A percentile compares a stretch with the other conserved stretches of the same genome.
These are phyloP conservation scores for Pseudocercospora crystallina DNA, from an alignment of 2,329 filamentous ascomycete species.

Conservation along the genomic window DNA sequence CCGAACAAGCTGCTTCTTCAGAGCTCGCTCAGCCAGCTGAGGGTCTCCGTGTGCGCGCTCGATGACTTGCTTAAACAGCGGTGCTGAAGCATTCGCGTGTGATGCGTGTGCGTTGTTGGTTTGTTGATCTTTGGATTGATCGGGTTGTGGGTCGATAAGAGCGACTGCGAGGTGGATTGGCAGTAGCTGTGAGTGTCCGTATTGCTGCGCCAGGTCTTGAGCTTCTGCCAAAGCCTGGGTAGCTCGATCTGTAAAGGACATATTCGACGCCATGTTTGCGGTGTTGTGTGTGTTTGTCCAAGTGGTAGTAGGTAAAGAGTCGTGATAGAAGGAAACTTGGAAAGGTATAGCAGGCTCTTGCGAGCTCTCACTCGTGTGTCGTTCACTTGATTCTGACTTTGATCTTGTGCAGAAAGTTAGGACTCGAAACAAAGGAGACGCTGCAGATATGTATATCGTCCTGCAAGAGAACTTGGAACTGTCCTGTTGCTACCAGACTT, in stretches of 20 bases:
- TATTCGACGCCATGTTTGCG: slow-evolving; percentile 66
- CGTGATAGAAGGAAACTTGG: slow-evolving; percentile 8
- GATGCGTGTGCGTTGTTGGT: slow-evolving; percentile 61
- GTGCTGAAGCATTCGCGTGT: slow-evolving; percentile 60
- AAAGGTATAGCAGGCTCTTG: slow-evolving; percentile 5
- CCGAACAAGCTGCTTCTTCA: slow-evolving; percentile 90
- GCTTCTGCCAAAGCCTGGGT: slow-evolving; percentile 87
- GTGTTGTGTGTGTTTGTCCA: slow-evolving; percentile 3
- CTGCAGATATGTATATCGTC: slow-evolving; percentile 7
- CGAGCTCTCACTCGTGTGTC: slow-evolving; percentile 11
- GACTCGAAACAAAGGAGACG: slow-evolving; percentile 3
- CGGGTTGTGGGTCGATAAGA: slow-evolving; percentile 72
- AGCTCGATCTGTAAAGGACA: slow-evolving; percentile 92
- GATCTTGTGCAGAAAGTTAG: background rate
- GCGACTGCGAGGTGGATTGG: slow-evolving; percentile 87
- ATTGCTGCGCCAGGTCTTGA: slow-evolving; percentile 82
- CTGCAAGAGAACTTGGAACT: slow-evolving; percentile 5
- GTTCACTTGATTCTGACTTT: slow-evolving; percentile 3
- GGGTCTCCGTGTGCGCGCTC: slow-evolving; percentile 91
- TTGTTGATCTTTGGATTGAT: slow-evolving; percentile 77
- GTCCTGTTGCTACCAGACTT: background rate
- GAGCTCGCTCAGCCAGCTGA: slow-evolving; percentile 79
- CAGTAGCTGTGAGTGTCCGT: slow-evolving; percentile 85
- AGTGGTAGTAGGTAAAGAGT: slow-evolving; percentile 4
- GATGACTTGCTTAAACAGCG: slow-evolving; percentile 92